Evolutionary conservation across 2,329 filamentous ascomycete genomes (phyloP), one percentile per base, ranked within the genome.

Genomic region (Diaporthe sp.): DNA sequence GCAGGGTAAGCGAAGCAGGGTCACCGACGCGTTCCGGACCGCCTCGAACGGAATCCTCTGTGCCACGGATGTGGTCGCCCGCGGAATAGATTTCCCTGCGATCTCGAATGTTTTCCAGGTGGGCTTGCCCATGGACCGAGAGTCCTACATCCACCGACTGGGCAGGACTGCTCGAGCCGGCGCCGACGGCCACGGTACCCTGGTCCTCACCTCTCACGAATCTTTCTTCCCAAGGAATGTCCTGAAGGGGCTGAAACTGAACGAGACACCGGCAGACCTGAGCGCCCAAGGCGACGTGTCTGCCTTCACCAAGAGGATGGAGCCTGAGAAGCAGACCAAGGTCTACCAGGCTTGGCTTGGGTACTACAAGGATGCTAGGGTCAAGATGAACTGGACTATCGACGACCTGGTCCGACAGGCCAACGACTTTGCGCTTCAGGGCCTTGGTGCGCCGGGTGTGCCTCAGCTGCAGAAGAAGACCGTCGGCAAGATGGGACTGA

Each of bases 81-180:
- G 92, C 78, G 92, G 92, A 78, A 93, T 94, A 91, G 92, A 94
- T 80, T 94, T 94, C 81, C 92, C 92, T 0, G 87, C 89, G n/a
- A 91, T 94, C 51, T 92, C 90, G 22, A 90, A 92, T 77, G 91
- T 94, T 72, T 88, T 93, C 79, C 92, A 94, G 81, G 84, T 91
- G 25, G 91, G 92, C 72, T 82, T 91, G 6, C 90, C 92, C 13
- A 83, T 86, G 6, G 88, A 90, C 78, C 88, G 89, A 77, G 90
- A 93, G 81, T 89, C 90, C 65, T 94, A 94, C 84, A 90, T 94
- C 75, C 92, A 94, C 81, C 91, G 92, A 57, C 86, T 94, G 17
- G 92, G 92, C 72, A 91, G 92, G 62, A 94, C 92, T 3, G 92
- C 89, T 7, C 91, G 92, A 73, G 91, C 91, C n/a, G 89, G 90